Conservation (phyloP, 257 asterid species). For the Ilex aquifolium region DNA sequence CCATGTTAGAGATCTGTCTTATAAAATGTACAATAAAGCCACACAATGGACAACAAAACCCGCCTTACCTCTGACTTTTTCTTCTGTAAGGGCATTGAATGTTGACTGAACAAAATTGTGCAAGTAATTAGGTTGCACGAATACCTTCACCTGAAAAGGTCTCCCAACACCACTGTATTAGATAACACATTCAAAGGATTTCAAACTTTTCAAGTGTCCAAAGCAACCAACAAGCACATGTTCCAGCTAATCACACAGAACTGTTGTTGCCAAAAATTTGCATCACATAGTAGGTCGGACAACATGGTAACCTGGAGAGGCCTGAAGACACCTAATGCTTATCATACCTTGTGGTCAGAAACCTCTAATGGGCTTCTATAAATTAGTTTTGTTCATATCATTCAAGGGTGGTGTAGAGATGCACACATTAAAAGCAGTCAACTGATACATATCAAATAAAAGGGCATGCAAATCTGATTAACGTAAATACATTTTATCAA, state of each 20-base stretch:
- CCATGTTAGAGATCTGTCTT: not conserved
- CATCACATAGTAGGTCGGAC: no score
- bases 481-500: not conserved
- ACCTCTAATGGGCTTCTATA: not conserved
- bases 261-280: not conserved
- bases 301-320: not conserved
- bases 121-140: conserved; percentile 80
- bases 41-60: not conserved
- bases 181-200: conserved; percentile 12
- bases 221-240: conserved; percentile 1
- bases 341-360: not conserved
- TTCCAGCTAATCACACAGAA: conserved; percentile 1
- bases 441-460: not conserved
- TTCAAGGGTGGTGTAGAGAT: no score
- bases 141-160: conserved; percentile 80
- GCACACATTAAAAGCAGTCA: not conserved
- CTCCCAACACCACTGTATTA: conserved; percentile 19
- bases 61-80: conserved; percentile 61
- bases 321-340: not conserved
- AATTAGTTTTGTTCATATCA: no score
- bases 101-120: conserved; percentile 87
- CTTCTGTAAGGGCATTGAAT: conserved; percentile 83
- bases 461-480: not conserved
- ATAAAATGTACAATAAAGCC: not conserved
- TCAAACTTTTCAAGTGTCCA: not conserved